phyloP scores from a whole-genome alignment of 2,329 filamentous ascomycete genomes.

The Emmonsiellopsis sp. region DNA sequence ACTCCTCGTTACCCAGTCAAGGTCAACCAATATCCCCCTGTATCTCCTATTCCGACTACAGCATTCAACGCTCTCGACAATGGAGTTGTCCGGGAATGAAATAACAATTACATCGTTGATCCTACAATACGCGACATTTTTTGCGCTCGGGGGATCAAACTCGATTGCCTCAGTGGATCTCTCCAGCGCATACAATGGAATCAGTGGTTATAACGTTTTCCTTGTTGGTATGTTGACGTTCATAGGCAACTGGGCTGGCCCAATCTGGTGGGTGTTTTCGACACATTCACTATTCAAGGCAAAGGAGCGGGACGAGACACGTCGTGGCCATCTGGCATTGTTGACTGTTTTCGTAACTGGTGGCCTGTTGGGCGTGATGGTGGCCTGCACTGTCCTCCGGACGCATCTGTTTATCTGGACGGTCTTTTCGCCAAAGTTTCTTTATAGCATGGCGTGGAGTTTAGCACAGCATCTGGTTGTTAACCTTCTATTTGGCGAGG shows the following conservation, averaged over 20 bases:
- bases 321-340: slow-evolving; percentile 35
- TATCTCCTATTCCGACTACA: slow-evolving; percentile 65
- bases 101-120: slow-evolving; percentile 63
- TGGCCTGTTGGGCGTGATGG: slow-evolving; percentile 68
- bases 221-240: slow-evolving; percentile 79
- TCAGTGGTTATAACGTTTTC: slow-evolving; percentile 69
- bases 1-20: slow-evolving; percentile 77
- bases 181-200: slow-evolving; percentile 88
- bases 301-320: slow-evolving; percentile 26
- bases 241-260: slow-evolving; percentile 80
- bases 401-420: slow-evolving; percentile 98
- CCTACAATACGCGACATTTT: slow-evolving; percentile 75
- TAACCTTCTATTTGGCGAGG: slow-evolving; percentile 54
- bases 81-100: slow-evolving; percentile 40
- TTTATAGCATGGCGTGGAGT: slow-evolving; percentile 86
- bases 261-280: slow-evolving; percentile 75
- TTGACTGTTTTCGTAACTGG: slow-evolving; percentile 62
- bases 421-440: slow-evolving; percentile 92
- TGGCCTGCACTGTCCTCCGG: slow-evolving; percentile 70
- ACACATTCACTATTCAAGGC: slow-evolving; percentile 28
- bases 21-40: slow-evolving; percentile 74
- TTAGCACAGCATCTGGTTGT: slow-evolving; percentile 69
- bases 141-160: slow-evolving; percentile 83
- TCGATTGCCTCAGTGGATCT: slow-evolving; percentile 93
- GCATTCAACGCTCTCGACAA: slow-evolving; percentile 41